Evolutionary conservation across 1,139 yeast species (phyloP), one percentile per base, ranked within the genome.

Genomic region (Lodderomyces margitis): DNA sequence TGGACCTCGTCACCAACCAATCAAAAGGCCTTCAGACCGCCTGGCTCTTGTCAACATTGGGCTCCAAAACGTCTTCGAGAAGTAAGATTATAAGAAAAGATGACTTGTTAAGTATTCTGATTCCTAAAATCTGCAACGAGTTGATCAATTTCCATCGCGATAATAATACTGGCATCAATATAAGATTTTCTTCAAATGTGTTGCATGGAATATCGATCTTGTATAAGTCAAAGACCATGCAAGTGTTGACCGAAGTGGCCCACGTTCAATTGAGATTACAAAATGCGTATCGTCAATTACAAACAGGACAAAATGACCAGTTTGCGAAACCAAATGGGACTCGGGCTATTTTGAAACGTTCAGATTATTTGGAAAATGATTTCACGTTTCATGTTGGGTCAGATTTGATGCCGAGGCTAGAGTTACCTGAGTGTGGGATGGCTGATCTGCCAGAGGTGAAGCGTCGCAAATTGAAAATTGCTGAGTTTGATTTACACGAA

Each of bases 201-300:
- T 57, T 83, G 46, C 73, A 75, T 49, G 89, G 89, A 0, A 68
- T 81, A 2, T 66, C 83, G 0, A 54, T 81, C 32, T 68, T 78
- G 24, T 80, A 77, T 55, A 73, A 66, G 44, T 73, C 75, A 34
- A 77, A 81, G 52, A 67, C 75, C 0, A 69, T 69, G 4, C 74
- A 68, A 48, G 65, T 78, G 43, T 61, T 59, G 38, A 58, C 60
- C 46, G 80, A 74, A 41, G 42, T 64, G 7, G 51, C 55, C 1
- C 47, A 54, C 21, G 48, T 61, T 11, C 61, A 62, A 38, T 53
- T 59, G 4, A 55, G 60, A 36, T 47, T 70, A 12, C 61, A 36
- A 20, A 30, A 21, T 31, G 5, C 30, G 10, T 23, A 21, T 16
- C 3, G 11, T 34, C 24, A 33, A 11, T 19, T 33, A 12, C 4